phyloP scores from a whole-genome alignment of 352 stramenopile species.

The Phytopythium helicoides region DNA sequence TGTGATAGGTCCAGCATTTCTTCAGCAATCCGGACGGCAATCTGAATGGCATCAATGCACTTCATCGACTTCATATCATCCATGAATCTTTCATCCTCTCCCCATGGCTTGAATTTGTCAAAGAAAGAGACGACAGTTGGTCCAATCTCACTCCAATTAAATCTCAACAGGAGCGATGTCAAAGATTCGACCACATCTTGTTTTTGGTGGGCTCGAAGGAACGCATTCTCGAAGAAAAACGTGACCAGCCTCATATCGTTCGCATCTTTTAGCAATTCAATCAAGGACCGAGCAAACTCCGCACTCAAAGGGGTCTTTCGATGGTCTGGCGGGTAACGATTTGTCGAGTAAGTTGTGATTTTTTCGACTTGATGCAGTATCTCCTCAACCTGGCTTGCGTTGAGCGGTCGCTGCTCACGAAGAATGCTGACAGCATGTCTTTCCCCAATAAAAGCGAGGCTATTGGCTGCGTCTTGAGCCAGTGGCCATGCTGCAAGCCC shows the following conservation, averaged over 20 bases:
- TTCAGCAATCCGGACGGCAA: not conserved
- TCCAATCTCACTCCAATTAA: slow-evolving; percentile 11
- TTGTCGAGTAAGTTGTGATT: slow-evolving; percentile 1
- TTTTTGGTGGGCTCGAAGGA: slow-evolving; percentile 7
- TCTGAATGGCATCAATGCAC: slow-evolving; percentile 1
- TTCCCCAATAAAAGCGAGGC: slow-evolving; percentile 8
- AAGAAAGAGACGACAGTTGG: slow-evolving; percentile 3
- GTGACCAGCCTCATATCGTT: slow-evolving; percentile 8
- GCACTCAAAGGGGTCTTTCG: slow-evolving; percentile 1
- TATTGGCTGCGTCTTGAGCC: slow-evolving; percentile 1
- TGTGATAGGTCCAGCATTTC: not conserved
- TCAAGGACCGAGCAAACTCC: slow-evolving; percentile 6
- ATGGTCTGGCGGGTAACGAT: not conserved
- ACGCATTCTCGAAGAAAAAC: slow-evolving; percentile 14
- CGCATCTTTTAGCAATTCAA: slow-evolving; percentile 8
- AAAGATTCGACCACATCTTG: not conserved
- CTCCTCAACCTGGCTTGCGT: not conserved
- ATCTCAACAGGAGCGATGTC: slow-evolving; percentile 5
- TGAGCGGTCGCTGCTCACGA: not conserved
- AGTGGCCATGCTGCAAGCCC: slow-evolving; percentile 12
- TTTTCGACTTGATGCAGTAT: slow-evolving; percentile 8
- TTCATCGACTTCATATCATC: slow-evolving; percentile 1
- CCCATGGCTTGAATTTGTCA: slow-evolving; percentile 5
- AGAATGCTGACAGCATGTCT: slow-evolving; percentile 5
- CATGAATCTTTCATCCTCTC: not conserved